phyloP scores from a whole-genome alignment of 495 filamentous ascomycete genomes.

The Viridothelium virens region DNA sequence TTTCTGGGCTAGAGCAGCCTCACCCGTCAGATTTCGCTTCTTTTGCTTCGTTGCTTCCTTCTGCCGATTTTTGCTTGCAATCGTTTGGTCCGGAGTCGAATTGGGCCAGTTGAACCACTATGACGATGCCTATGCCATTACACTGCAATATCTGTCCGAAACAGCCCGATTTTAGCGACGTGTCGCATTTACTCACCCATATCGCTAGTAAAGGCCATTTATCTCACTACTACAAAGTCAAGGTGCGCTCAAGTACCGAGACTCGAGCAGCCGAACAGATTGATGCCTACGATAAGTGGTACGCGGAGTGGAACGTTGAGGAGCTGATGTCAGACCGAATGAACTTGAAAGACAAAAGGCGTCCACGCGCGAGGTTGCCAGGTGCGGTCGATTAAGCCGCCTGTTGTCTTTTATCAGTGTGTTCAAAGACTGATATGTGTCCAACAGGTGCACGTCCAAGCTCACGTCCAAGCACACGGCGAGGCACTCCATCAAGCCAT shows the following conservation, averaged over 20 bases:
- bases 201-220: slow-evolving; percentile 79
- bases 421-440: not conserved
- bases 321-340: slow-evolving; percentile 62
- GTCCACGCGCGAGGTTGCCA: slow-evolving; percentile 21
- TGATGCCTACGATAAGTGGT: slow-evolving; percentile 63
- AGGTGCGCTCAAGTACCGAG: slow-evolving; percentile 56
- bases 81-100: slow-evolving; percentile 2
- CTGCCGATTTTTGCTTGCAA: slow-evolving; percentile 10
- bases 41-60: slow-evolving; percentile 20
- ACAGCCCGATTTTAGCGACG: slow-evolving; percentile 70
- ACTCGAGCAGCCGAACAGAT: slow-evolving; percentile 42
- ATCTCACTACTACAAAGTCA: slow-evolving; percentile 62
- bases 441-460: not conserved
- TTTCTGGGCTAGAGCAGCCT: not conserved
- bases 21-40: slow-evolving; percentile 16
- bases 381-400: slow-evolving; percentile 14
- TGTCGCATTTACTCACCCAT: slow-evolving; percentile 84
- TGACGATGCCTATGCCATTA: slow-evolving; percentile 46
- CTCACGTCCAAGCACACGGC: not conserved
- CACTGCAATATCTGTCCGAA: slow-evolving; percentile 73
- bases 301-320: slow-evolving; percentile 53
- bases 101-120: not conserved
- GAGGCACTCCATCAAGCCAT: slow-evolving; percentile 3
- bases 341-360: slow-evolving; percentile 59
- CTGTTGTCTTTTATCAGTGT: not conserved